Evolutionary conservation across 495 filamentous ascomycete species (phyloP).

Genomic region (Mycothermus thermophilus): DNA sequence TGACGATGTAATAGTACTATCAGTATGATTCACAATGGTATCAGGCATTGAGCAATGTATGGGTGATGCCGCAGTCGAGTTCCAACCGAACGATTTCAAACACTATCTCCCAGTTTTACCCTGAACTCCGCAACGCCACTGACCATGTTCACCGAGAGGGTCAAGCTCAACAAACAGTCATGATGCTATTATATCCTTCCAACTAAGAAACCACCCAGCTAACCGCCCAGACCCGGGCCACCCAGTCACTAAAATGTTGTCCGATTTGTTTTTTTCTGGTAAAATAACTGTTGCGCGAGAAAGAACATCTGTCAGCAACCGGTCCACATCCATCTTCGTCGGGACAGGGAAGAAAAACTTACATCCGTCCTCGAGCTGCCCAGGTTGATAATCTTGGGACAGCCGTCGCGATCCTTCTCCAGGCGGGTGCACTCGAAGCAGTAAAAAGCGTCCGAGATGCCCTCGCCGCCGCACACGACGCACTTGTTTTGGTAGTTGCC

Average conservation of each 20-base stretch:
- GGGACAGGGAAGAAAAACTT: constrained; percentile 22
- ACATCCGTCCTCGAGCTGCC: constrained; percentile 91
- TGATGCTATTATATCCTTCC: no score
- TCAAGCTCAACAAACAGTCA: neutral
- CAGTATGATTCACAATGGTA: no score
- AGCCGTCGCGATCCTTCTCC: constrained; percentile 95
- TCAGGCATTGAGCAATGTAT: no score
- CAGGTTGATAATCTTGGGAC: constrained; percentile 98
- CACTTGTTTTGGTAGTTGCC: constrained; percentile 99
- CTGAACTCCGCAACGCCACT: no score
- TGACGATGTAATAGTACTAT: no score
- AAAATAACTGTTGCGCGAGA: constrained; percentile 28
- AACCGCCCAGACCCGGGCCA: constrained; percentile 28
- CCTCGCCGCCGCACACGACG: constrained; percentile 95
- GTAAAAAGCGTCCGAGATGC: constrained; percentile 99
- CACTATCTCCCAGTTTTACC: no score
- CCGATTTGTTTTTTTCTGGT: constrained; percentile 43
- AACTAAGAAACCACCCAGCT: neutral
- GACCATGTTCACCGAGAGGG: neutral
- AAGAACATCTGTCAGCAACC: constrained; percentile 13
- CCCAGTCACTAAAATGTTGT: constrained; percentile 24
- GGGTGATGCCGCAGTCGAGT: no score
- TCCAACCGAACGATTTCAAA: no score
- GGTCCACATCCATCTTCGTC: neutral
- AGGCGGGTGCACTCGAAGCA: constrained; percentile 97